These are phyloP conservation scores for Ascochyta rabiei DNA, from an alignment of 2,329 filamentous ascomycete genomes.

Conservation along the genomic window DNA sequence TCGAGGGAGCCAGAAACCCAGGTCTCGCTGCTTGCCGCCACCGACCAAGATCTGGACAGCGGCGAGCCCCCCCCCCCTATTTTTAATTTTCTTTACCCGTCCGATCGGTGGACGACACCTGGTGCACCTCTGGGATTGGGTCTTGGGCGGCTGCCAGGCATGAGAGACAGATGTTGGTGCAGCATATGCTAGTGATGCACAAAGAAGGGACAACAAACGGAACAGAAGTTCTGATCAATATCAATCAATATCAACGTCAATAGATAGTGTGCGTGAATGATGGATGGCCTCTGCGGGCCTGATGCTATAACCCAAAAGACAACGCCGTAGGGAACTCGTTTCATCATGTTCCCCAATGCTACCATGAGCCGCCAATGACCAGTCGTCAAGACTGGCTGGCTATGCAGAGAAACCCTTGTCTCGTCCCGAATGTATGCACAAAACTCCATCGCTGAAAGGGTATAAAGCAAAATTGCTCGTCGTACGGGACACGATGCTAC, in stretches of 20 bases:
- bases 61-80: too few relatives aligned
- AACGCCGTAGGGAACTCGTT: conserved; percentile 18
- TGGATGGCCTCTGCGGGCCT: not conserved
- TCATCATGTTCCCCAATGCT: conserved; percentile 13
- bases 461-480: conserved; percentile 15
- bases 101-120: too few relatives aligned
- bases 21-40: too few relatives aligned
- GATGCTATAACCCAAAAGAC: conserved; percentile 3
- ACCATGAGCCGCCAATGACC: conserved; percentile 4
- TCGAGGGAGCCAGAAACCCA: too few relatives aligned
- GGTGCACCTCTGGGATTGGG: too few relatives aligned
- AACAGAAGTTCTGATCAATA: not conserved
- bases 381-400: not conserved
- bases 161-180: not conserved
- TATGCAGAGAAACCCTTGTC: conserved; percentile 10
- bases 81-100: too few relatives aligned
- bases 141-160: too few relatives aligned
- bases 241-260: too few relatives aligned
- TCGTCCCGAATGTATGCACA: conserved; percentile 16
- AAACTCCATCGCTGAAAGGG: conserved; percentile 21
- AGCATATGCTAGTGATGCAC: not conserved
- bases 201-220: not conserved
- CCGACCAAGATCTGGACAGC: too few relatives aligned
- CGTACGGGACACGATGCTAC: not conserved
- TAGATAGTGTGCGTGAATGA: not conserved